Evolutionary conservation across 169 alveolate genomes (phyloP).

Genomic region (Pseudocohnilembus persalinus): DNA sequence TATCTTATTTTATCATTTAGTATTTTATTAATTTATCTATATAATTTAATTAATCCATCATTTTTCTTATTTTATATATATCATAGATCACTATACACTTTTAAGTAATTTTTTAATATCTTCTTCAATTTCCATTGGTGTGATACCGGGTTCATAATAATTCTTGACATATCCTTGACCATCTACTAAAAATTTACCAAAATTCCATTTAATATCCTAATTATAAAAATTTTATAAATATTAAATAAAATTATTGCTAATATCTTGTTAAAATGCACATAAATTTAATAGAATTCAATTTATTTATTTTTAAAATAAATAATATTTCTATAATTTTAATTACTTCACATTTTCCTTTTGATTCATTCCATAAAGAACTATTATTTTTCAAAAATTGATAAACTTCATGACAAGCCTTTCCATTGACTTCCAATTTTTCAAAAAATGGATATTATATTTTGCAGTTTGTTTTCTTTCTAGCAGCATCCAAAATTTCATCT

Average conservation of each 20-base stretch:
- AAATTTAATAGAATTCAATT: no score
- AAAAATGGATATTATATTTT: slow-evolving; percentile 44
- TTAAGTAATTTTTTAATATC: background rate
- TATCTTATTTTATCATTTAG: no score
- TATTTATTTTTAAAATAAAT: no score
- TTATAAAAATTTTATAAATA: no score
- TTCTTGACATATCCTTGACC: slow-evolving; percentile 41
- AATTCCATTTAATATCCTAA: slow-evolving; percentile 59
- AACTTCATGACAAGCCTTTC: slow-evolving; percentile 54
- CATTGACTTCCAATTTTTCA: slow-evolving; percentile 41
- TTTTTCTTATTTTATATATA: no score
- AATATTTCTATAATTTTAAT: no score
- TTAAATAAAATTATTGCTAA: no score
- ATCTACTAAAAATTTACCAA: slow-evolving; percentile 62
- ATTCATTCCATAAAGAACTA: slow-evolving; percentile 31
- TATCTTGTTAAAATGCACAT: no score
- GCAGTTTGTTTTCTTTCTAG: background rate
- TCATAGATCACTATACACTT: no score
- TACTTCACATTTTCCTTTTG: slow-evolving; percentile 19
- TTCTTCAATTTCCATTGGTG: slow-evolving; percentile 16
- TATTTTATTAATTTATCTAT: no score
- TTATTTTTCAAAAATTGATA: slow-evolving; percentile 52
- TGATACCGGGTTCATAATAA: slow-evolving; percentile 9
- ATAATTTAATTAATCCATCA: no score
- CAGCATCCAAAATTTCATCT: background rate